These are phyloP conservation scores for Symmetrospora coprosmae DNA, from an alignment of 768 basidiomycete genomes.

Conservation along the genomic window DNA sequence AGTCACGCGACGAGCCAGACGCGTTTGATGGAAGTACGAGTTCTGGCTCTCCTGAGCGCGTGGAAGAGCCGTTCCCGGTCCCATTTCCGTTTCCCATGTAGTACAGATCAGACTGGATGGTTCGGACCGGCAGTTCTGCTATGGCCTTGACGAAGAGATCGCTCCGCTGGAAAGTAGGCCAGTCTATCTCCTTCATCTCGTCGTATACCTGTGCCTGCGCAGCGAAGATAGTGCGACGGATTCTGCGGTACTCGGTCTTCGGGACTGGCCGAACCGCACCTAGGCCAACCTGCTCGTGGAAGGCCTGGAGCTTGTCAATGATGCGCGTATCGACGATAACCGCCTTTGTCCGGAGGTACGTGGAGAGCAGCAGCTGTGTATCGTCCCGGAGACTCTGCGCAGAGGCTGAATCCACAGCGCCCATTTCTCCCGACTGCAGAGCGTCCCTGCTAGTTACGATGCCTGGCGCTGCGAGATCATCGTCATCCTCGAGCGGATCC, in stretches of 20 bases:
- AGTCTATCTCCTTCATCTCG: conserved; percentile 74
- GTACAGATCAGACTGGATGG: background rate
- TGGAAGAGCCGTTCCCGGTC: background rate
- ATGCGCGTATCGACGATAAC: conserved; percentile 56
- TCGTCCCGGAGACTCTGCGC: conserved; percentile 58
- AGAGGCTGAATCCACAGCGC: conserved; percentile 36
- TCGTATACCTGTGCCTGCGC: conserved; percentile 74
- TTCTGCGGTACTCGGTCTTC: conserved; percentile 43
- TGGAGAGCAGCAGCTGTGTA: conserved; percentile 70
- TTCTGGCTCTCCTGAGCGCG: background rate
- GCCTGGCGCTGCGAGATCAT: too few species aligned
- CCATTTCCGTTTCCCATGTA: too few species aligned
- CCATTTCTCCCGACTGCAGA: background rate
- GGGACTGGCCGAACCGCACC: conserved; percentile 34
- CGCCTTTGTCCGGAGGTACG: conserved; percentile 56
- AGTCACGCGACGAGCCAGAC: background rate
- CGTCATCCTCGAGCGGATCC: conserved; percentile 70
- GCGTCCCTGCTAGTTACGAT: conserved; percentile 32
- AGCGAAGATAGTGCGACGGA: conserved; percentile 63
- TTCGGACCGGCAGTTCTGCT: conserved; percentile 40
- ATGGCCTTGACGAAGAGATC: conserved; percentile 86
- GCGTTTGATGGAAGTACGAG: background rate
- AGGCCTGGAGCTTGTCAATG: conserved; percentile 53
- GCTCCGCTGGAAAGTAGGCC: conserved; percentile 70
- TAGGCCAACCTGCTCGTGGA: conserved; percentile 44